Evolutionary conservation across 441 rosid genomes (phyloP).

Genomic region (Brassica hybrid): DNA sequence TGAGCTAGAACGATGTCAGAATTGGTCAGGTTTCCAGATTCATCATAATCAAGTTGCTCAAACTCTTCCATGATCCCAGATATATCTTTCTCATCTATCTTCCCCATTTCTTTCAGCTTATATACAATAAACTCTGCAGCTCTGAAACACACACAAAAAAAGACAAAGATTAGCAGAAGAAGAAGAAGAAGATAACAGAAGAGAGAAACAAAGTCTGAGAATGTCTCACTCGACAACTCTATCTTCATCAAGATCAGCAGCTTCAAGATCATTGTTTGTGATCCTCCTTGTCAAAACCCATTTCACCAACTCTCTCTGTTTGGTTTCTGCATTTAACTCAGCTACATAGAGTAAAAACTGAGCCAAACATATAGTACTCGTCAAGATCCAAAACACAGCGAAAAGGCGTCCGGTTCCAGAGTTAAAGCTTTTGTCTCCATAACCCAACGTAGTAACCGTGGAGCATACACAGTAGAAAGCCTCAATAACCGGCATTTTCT

Average conservation of each 20-base stretch:
- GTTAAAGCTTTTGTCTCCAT: constrained; percentile 75
- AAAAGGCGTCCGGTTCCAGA: constrained; percentile 59
- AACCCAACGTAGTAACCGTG: constrained; percentile 78
- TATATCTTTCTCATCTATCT: constrained; percentile 62
- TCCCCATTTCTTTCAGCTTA: constrained; percentile 70
- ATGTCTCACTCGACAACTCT: constrained; percentile 65
- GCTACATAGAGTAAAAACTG: constrained; percentile 65
- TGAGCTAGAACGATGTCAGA: constrained; percentile 49
- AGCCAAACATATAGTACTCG: constrained; percentile 62
- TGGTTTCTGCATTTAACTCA: constrained; percentile 59
- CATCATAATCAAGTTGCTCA: constrained; percentile 60
- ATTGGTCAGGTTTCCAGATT: constrained; percentile 58
- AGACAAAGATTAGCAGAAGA: constrained; percentile 12
- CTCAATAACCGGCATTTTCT: constrained; percentile 50
- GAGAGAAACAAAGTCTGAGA: neutral
- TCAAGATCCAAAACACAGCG: constrained; percentile 68
- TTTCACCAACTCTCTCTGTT: constrained; percentile 58
- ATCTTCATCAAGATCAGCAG: constrained; percentile 75
- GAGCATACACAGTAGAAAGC: constrained; percentile 79
- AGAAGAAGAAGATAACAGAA: neutral
- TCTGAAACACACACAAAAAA: constrained; percentile 30
- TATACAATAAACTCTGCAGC: constrained; percentile 64
- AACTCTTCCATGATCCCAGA: constrained; percentile 60
- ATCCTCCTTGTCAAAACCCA: constrained; percentile 69
- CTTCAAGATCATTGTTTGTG: constrained; percentile 69